A percentile compares a stretch with the other conserved stretches of the same genome.
Evolutionary conservation across 2,329 filamentous ascomycete species (phyloP).

Genomic region (Neonectria neomacrospora): DNA sequence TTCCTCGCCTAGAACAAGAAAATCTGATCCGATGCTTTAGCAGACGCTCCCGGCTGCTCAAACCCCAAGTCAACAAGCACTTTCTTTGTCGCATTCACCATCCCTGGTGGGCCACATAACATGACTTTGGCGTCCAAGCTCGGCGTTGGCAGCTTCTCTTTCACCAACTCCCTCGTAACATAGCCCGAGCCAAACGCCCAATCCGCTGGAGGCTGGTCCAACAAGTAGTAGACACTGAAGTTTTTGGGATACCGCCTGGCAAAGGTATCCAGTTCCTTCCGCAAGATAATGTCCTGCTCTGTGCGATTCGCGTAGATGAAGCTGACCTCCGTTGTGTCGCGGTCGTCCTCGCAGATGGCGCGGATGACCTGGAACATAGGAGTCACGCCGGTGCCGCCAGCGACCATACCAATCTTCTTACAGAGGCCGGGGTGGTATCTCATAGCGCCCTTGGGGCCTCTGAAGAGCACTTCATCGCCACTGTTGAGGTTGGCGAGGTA

Average conservation of each 20-base stretch:
- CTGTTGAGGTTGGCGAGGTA: constrained; percentile 60
- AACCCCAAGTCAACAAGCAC: constrained; percentile 61
- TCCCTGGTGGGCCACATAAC: constrained; percentile 70
- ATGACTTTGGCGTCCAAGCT: constrained; percentile 61
- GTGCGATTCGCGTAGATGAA: constrained; percentile 69
- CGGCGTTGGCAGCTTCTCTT: constrained; percentile 59
- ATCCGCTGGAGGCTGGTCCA: constrained; percentile 57
- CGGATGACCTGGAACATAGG: constrained; percentile 66
- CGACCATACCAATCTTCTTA: constrained; percentile 65
- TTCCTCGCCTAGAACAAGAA: constrained; percentile 59
- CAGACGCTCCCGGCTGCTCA: constrained; percentile 58
- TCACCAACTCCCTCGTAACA: constrained; percentile 62
- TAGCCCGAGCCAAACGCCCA: constrained; percentile 63
- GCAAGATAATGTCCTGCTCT: constrained; percentile 69
- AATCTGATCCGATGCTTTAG: constrained; percentile 65
- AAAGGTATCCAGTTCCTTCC: constrained; percentile 65
- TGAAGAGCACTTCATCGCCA: constrained; percentile 62
- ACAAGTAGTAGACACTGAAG: constrained; percentile 65
- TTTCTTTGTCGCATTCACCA: constrained; percentile 68
- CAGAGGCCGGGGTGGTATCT: constrained; percentile 57
- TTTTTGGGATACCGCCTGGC: constrained; percentile 62
- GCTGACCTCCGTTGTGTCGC: constrained; percentile 65
- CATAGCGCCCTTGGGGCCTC: constrained; percentile 68
- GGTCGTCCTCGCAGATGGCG: constrained; percentile 70
- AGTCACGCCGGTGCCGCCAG: constrained; percentile 54